Conservation (phyloP, 148 eudicot genomes). For the Pharnaceum exiguum region DNA sequence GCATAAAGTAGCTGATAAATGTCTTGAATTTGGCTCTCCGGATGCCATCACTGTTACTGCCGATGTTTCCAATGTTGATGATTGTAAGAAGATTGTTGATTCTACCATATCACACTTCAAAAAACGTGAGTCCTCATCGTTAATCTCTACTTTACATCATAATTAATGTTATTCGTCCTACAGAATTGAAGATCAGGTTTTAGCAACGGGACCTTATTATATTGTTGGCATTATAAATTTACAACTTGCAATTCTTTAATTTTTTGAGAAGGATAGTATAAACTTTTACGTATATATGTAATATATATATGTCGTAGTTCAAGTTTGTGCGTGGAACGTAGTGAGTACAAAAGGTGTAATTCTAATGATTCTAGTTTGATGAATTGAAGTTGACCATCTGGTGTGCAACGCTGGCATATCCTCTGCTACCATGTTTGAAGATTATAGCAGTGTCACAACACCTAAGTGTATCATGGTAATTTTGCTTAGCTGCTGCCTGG, state of each 20-base stretch:
- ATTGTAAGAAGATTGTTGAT: conserved; percentile 37
- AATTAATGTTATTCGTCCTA: background rate
- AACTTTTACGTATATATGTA: too few species aligned
- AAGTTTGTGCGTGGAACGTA: too few species aligned
- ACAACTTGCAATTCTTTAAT: too few species aligned
- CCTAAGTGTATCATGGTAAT: conserved; percentile 51
- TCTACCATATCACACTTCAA: conserved; percentile 49
- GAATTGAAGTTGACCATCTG: conserved; percentile 82
- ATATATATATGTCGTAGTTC: too few species aligned
- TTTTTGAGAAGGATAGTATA: too few species aligned
- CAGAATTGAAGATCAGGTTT: too few species aligned
- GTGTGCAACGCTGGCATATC: conserved; percentile 63
- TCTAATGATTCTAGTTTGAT: too few species aligned
- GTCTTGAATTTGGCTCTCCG: conserved; percentile 42
- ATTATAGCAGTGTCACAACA: conserved; percentile 33
- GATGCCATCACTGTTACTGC: conserved; percentile 46
- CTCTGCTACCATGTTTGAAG: conserved; percentile 42
- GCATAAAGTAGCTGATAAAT: conserved; percentile 26
- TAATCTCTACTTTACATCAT: background rate
- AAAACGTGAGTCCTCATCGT: conserved; percentile 34
- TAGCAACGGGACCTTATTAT: too few species aligned
- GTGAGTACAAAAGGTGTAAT: too few species aligned
- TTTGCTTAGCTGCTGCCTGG: background rate
- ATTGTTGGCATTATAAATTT: too few species aligned
- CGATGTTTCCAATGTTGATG: conserved; percentile 46